Conservation (phyloP, 2,329 filamentous ascomycete species). For the Paraconiothyrium brasiliense region DNA sequence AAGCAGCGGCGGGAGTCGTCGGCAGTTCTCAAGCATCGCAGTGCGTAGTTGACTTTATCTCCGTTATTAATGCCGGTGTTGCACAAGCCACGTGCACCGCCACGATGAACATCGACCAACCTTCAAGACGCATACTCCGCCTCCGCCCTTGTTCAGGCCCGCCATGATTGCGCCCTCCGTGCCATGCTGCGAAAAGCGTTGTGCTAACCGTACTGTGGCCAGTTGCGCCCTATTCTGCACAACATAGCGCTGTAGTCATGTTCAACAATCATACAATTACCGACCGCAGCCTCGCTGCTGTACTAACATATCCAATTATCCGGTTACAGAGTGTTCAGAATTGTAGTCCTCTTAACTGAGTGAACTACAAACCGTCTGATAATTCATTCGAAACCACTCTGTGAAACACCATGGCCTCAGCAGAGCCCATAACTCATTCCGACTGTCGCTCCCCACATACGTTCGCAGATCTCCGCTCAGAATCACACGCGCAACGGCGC, state of each 20-base stretch:
- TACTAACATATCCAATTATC: background rate
- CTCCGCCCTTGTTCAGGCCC: constrained; percentile 1
- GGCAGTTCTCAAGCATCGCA: background rate
- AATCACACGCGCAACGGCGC: constrained; percentile 12
- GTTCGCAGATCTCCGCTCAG: constrained; percentile 24
- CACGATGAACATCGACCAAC: background rate
- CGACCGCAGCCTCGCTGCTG: background rate
- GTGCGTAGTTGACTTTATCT: background rate
- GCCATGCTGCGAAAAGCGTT: background rate
- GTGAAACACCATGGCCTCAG: background rate
- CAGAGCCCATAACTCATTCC: background rate
- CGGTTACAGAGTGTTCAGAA: background rate
- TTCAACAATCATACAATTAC: background rate
- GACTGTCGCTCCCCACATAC: constrained; percentile 12
- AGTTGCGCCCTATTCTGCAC: background rate
- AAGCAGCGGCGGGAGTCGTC: background rate
- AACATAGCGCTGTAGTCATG: background rate
- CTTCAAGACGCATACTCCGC: background rate
- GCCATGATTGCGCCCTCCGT: background rate
- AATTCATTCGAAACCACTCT: background rate
- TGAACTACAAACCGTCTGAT: background rate
- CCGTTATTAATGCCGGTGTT: background rate
- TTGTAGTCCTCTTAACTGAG: constrained; percentile 18
- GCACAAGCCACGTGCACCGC: background rate
- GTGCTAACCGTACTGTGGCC: background rate